Evolutionary conservation across 1,284 basidiomycete genomes (phyloP).

Genomic region (Fomitopsis palustris): DNA sequence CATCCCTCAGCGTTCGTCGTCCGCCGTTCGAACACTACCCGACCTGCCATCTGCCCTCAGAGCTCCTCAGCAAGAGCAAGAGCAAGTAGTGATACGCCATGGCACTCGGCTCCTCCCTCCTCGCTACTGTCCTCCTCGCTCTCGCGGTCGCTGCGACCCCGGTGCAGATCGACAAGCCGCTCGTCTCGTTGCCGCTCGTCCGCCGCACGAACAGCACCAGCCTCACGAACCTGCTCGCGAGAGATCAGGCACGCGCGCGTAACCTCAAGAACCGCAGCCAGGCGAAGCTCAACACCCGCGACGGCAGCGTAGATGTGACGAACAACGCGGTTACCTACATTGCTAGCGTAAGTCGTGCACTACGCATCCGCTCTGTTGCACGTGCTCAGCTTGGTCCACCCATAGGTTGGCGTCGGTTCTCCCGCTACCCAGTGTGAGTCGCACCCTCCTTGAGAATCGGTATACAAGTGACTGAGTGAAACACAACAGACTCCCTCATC

Average conservation of each 20-base stretch:
- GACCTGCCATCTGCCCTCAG: not conserved
- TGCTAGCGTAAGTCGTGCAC: slow-evolving; percentile 19
- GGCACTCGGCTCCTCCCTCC: slow-evolving; percentile 14
- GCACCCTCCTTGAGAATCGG: not conserved
- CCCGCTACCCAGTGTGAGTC: slow-evolving; percentile 32
- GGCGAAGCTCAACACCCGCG: slow-evolving; percentile 11
- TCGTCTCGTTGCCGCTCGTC: slow-evolving; percentile 23
- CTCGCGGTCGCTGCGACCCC: slow-evolving; percentile 22
- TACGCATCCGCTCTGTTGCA: too few relatives aligned
- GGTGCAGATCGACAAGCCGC: slow-evolving; percentile 18
- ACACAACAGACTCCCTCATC: slow-evolving; percentile 25
- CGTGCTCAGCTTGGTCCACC: not conserved
- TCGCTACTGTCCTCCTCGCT: slow-evolving; percentile 16
- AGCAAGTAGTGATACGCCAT: slow-evolving; percentile 1
- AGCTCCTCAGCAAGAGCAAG: not conserved
- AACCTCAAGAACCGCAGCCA: slow-evolving; percentile 17
- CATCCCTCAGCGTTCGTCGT: not conserved
- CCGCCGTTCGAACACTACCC: slow-evolving; percentile 2
- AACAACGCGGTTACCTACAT: slow-evolving; percentile 35
- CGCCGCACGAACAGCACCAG: slow-evolving; percentile 27
- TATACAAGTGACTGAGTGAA: not conserved
- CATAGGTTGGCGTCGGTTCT: slow-evolving; percentile 30
- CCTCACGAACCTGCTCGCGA: slow-evolving; percentile 17
- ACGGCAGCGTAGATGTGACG: slow-evolving; percentile 32
- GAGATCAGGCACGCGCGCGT: slow-evolving; percentile 23